These are phyloP conservation scores for Salix exigua DNA, from an alignment of 345 rosid species.

Conservation along the genomic window DNA sequence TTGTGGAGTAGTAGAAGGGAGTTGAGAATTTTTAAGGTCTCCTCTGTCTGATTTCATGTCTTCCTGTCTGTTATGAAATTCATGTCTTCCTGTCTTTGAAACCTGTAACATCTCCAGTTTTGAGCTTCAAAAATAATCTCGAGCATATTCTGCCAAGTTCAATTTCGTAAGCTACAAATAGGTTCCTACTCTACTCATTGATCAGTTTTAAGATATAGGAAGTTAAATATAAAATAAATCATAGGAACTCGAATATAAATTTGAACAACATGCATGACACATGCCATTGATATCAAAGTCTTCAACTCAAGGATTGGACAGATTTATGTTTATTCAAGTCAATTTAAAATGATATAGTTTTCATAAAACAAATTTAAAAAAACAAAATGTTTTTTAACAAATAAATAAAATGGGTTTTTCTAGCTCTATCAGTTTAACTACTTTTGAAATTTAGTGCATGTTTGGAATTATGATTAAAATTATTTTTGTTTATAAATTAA, in stretches of 20 bases:
- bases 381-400: too few species aligned
- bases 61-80: not conserved
- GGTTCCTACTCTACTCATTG: not conserved
- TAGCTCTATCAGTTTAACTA: fast-evolving
- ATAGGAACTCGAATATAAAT: too few species aligned
- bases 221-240: not conserved
- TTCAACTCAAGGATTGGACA: too few species aligned
- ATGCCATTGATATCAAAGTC: too few species aligned
- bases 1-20: conserved; percentile 7
- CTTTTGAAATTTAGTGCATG: too few species aligned
- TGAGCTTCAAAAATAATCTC: not conserved
- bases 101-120: not conserved
- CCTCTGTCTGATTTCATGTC: conserved; percentile 7
- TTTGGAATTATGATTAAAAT: too few species aligned
- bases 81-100: not conserved
- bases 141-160: not conserved
- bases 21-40: conserved; percentile 9
- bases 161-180: not conserved
- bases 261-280: too few species aligned
- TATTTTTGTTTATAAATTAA: too few species aligned
- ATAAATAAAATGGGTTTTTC: too few species aligned
- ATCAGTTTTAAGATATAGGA: not conserved
- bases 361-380: too few species aligned
- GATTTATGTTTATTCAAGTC: too few species aligned
- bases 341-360: too few species aligned